Evolutionary conservation across 2,329 filamentous ascomycete species (phyloP), one percentile per base, ranked within the genome.

Genomic region (Microsporum ferrugineum): DNA sequence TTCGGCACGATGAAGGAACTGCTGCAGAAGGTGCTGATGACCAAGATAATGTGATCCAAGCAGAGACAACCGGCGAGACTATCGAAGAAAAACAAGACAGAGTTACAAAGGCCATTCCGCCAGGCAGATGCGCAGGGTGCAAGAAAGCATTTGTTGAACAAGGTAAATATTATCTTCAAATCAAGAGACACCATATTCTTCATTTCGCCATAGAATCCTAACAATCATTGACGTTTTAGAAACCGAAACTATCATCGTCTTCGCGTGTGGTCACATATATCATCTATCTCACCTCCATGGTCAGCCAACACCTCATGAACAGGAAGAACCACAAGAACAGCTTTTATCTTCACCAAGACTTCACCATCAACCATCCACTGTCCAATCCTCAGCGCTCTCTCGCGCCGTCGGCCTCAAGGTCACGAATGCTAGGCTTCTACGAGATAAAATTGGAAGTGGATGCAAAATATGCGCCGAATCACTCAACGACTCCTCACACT

Each of bases 351-450:
- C 31, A 55, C 51, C 51, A 12, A 55, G n/a, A 60, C 67, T 58
- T 61, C 68, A 64, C 57, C 68, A 27, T 63, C 61, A 10, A 61
- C 63, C 5, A 17, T 55, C 51, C 14, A n/a, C 29, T 17, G 23
- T 55, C 2, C 62, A 58, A 6, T 65, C 62, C n/a, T 56, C 63
- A 2, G 3, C 64, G 3, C 55, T 64, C 49, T 75, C 75, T 59
- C 72, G 76, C 41, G 89, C 87, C 59, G 85, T 97, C 5, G 88
- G 89, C 0, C 84, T 87, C 34, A 96, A 96, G 74, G 90, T 96
- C 33, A 94, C 88, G 65, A 89, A 90, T 70, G 91, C 91, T 43
- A 82, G 90, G 65, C 72, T 96, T 60, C 75, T 96, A 63, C 81
- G 85, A 66, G 88, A 91, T 68, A 84, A 84, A 63, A 80, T 92